Percentiles rank a stretch among this genome's conserved stretches.
These are phyloP conservation scores for Leishmania turanica DNA, from an alignment of 208 protist species.

Conservation along the genomic window DNA sequence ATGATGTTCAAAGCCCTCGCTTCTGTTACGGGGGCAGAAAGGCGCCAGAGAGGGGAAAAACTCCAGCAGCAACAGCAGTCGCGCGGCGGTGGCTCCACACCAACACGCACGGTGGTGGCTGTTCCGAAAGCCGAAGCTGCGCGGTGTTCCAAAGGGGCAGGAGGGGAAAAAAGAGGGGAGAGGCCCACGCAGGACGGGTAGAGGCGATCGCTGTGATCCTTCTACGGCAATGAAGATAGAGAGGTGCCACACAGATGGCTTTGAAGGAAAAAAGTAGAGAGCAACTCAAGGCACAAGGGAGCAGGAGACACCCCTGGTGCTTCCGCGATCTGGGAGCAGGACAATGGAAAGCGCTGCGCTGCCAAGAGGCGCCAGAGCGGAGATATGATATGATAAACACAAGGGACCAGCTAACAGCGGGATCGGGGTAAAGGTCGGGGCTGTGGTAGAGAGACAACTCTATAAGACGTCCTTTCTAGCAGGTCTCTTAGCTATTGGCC, in stretches of 20 bases:
- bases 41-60: not conserved
- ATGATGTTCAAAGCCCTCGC: slow-evolving; percentile 14
- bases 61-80: not conserved
- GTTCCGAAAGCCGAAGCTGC: not conserved
- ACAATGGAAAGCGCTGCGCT: not conserved
- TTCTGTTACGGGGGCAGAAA: no score
- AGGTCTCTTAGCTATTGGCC: not conserved
- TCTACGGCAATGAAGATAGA: not conserved
- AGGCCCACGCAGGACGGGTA: not conserved
- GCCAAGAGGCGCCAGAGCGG: not conserved
- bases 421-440: not conserved
- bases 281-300: not conserved
- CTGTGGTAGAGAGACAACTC: not conserved
- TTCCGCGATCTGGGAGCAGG: not conserved
- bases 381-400: not conserved
- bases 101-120: not conserved
- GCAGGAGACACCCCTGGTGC: not conserved
- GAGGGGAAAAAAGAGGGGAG: not conserved
- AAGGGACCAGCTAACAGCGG: not conserved
- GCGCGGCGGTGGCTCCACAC: not conserved
- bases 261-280: no score
- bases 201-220: not conserved
- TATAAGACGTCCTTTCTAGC: not conserved
- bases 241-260: not conserved
- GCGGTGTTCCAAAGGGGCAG: not conserved